Conservation (phyloP, 306 rosid species). For the Cucurbita moschata region DNA sequence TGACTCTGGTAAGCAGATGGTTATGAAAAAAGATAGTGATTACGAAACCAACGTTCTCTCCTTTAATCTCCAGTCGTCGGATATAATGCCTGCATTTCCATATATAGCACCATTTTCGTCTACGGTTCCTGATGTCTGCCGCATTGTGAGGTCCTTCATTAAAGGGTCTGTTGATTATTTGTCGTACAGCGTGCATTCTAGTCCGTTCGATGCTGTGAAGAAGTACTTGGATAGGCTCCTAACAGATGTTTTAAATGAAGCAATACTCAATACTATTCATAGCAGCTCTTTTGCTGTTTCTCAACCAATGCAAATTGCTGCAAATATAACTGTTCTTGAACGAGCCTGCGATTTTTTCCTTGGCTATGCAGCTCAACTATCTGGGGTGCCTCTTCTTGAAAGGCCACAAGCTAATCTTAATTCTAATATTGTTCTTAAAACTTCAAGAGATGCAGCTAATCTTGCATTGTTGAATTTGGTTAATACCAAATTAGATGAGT, state of each 20-base stretch:
- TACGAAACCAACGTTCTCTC: conserved; percentile 55
- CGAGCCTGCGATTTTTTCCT: conserved; percentile 81
- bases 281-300: conserved; percentile 40
- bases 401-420: conserved; percentile 49
- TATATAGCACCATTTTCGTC: conserved; percentile 79
- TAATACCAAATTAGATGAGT: conserved; percentile 52
- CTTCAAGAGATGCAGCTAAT: conserved; percentile 69
- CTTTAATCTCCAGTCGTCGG: conserved; percentile 60
- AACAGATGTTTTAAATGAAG: conserved; percentile 57
- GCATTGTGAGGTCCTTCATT: conserved; percentile 62
- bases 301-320: conserved; percentile 92
- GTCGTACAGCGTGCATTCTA: conserved; percentile 37
- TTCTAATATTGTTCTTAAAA: conserved; percentile 53
- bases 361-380: conserved; percentile 50
- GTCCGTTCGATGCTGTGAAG: conserved; percentile 44
- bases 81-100: conserved; percentile 84
- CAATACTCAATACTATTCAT: conserved; percentile 40
- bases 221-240: conserved; percentile 57
- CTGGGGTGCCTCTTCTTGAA: conserved; percentile 40
- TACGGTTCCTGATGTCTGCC: conserved; percentile 70
- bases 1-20: conserved; percentile 81
- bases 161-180: conserved; percentile 79
- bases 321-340: conserved; percentile 71
- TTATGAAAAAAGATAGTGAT: conserved; percentile 63
- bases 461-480: conserved; percentile 42